These are phyloP conservation scores for Apiotrichum porosum DNA, from an alignment of 1,284 basidiomycete genomes.

Conservation along the genomic window DNA sequence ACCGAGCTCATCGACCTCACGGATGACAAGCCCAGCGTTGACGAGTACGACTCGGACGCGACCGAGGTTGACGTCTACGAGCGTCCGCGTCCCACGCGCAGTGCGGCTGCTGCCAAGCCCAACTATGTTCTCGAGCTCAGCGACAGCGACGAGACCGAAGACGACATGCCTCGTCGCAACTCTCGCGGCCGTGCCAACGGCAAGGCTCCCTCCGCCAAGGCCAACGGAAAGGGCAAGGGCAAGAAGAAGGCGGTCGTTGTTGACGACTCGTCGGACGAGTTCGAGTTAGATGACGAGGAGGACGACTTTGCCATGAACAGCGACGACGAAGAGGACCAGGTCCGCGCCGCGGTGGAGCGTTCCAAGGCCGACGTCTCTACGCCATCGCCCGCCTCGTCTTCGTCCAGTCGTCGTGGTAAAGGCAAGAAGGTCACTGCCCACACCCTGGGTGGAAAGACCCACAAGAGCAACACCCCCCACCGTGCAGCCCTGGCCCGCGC, in stretches of 20 bases:
- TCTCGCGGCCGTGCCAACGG: neutral
- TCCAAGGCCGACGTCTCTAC: constrained; percentile 1
- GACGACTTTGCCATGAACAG: constrained; percentile 28
- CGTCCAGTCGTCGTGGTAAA: no score
- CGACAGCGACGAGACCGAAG: neutral
- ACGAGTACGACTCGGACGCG: neutral
- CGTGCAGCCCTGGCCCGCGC: constrained; percentile 9
- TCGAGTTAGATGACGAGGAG: constrained; percentile 1
- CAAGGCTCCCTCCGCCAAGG: constrained; percentile 7
- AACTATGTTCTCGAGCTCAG: neutral
- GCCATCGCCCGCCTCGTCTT: no score
- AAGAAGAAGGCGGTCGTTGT: constrained; percentile 7
- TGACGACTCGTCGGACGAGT: neutral
- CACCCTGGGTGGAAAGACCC: constrained; percentile 8
- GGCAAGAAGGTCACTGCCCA: constrained; percentile 2
- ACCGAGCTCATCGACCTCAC: constrained; percentile 3
- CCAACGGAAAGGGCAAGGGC: constrained; percentile 23
- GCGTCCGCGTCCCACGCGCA: neutral
- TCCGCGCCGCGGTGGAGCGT: constrained; percentile 17
- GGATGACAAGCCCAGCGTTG: neutral
- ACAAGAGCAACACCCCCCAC: constrained; percentile 12
- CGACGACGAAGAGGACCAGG: constrained; percentile 28
- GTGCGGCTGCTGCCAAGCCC: neutral
- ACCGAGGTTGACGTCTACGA: neutral
- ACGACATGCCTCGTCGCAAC: neutral